phyloP scores from a whole-genome alignment of 768 basidiomycete species.

The Holtermannia corniformis region DNA sequence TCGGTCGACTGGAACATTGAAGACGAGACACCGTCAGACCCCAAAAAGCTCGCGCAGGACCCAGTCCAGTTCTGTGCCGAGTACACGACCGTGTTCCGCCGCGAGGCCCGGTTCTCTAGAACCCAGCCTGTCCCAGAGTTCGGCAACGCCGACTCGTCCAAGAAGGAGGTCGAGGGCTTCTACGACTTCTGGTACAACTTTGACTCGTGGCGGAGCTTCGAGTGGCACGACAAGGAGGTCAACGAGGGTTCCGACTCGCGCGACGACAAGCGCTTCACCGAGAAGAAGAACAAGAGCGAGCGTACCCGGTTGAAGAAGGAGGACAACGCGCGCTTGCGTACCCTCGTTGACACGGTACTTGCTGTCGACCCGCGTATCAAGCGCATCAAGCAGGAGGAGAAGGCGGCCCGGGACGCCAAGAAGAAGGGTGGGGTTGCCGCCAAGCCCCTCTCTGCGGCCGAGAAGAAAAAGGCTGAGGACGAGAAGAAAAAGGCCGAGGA shows the following conservation, averaged over 20 bases:
- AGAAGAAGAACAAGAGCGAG: conserved; percentile 99
- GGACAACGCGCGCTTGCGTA: conserved; percentile 79
- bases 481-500: conserved; percentile 43
- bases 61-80: conserved; percentile 59
- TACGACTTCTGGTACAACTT: conserved; percentile 99
- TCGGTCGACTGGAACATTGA: conserved; percentile 82
- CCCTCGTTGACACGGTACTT: conserved; percentile 75
- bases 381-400: conserved; percentile 91
- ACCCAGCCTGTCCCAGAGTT: conserved; percentile 70
- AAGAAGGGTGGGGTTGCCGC: conserved; percentile 49
- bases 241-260: conserved; percentile 98
- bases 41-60: conserved; percentile 37
- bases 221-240: conserved; percentile 96
- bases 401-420: conserved; percentile 85
- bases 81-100: conserved; percentile 74
- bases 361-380: conserved; percentile 86
- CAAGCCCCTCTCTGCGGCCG: conserved; percentile 43
- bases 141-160: conserved; percentile 59
- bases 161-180: conserved; percentile 78
- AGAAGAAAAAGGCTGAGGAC: conserved; percentile 47
- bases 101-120: conserved; percentile 87
- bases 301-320: conserved; percentile 95
- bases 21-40: conserved; percentile 52
- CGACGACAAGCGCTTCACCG: conserved; percentile 96
- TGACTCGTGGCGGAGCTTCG: conserved; percentile 95